A percentile compares a stretch with the other conserved stretches of the same genome.
Conservation (phyloP, 768 basidiomycete species). For the Phylloporus sp. region DNA sequence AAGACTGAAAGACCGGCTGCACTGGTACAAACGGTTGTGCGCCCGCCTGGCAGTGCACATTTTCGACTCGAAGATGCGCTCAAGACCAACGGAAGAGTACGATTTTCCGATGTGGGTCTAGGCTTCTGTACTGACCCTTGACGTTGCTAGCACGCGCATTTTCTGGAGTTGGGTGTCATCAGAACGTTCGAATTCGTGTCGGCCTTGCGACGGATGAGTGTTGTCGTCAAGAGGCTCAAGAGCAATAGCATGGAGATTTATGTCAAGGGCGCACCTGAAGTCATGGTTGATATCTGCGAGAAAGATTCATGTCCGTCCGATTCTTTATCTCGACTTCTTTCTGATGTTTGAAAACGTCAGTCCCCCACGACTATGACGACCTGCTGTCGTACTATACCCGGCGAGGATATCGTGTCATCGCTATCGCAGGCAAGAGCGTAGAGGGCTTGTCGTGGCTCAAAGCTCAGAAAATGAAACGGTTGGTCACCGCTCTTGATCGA, state of each 20-base stretch:
- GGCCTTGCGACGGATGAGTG: conserved; percentile 90
- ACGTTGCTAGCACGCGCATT: conserved; percentile 77
- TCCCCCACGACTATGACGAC: conserved; percentile 95
- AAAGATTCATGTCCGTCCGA: conserved; percentile 76
- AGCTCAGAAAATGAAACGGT: conserved; percentile 95
- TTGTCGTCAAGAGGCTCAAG: conserved; percentile 92
- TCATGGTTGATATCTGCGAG: conserved; percentile 94
- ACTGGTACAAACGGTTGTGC: conserved; percentile 92
- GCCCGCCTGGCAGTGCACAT: conserved; percentile 88
- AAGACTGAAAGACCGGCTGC: conserved; percentile 70
- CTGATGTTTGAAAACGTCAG: conserved; percentile 38
- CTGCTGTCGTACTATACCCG: conserved; percentile 94
- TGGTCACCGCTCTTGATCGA: conserved; percentile 16
- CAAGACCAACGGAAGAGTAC: conserved; percentile 73
- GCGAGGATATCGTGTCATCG: conserved; percentile 96
- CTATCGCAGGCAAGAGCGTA: conserved; percentile 93
- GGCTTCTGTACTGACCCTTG: background rate
- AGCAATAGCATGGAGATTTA: conserved; percentile 96
- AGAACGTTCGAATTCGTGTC: conserved; percentile 97
- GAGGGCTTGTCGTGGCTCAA: conserved; percentile 94
- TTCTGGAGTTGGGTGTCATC: conserved; percentile 94
- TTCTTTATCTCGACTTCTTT: background rate
- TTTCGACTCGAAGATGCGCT: conserved; percentile 94
- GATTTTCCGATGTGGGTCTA: conserved; percentile 9
- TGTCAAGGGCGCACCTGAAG: conserved; percentile 98